Evolutionary conservation across 495 filamentous ascomycete genomes (phyloP).

Genomic region (Corynascus novoguineensis): DNA sequence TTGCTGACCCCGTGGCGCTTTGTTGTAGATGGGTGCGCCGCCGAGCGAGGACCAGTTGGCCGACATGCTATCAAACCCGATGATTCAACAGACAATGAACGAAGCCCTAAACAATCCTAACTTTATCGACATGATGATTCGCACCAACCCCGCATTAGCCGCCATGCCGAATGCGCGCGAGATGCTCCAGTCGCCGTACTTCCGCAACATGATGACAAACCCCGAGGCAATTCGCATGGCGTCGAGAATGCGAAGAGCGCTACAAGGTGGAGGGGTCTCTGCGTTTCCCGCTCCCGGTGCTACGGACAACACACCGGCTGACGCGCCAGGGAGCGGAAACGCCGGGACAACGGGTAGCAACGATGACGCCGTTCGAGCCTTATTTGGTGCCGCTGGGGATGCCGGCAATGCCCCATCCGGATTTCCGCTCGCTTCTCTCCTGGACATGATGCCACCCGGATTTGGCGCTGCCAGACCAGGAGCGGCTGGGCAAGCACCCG

Average conservation of each 20-base stretch:
- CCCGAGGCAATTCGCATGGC: conserved; percentile 76
- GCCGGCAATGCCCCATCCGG: conserved; percentile 63
- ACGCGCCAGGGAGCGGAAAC: conserved; percentile 25
- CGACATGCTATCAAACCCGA: conserved; percentile 79
- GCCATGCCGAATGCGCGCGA: conserved; percentile 76
- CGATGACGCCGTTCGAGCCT: conserved; percentile 33
- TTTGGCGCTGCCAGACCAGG: conserved; percentile 2
- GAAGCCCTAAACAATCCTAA: conserved; percentile 91
- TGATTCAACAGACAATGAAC: conserved; percentile 76
- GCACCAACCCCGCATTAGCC: conserved; percentile 80
- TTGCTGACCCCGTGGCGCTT: conserved; percentile 27
- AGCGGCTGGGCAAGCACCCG: conserved; percentile 12
- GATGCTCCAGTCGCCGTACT: conserved; percentile 77
- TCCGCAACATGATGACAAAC: conserved; percentile 93
- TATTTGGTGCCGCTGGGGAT: conserved; percentile 32
- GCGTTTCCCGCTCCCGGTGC: conserved; percentile 84
- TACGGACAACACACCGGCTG: conserved; percentile 61
- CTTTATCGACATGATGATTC: conserved; percentile 88
- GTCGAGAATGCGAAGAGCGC: conserved; percentile 67
- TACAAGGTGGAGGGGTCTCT: conserved; percentile 49
- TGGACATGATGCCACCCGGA: conserved; percentile 38
- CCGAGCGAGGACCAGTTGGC: conserved; percentile 73
- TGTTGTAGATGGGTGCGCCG: conserved; percentile 78
- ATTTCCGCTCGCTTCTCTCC: conserved; percentile 53
- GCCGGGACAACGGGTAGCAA: conserved; percentile 17